Evolutionary conservation across 176 grass and related monocot genomes (phyloP), one percentile per base, ranked within the genome.

Genomic region (Cenchrus americanus): DNA sequence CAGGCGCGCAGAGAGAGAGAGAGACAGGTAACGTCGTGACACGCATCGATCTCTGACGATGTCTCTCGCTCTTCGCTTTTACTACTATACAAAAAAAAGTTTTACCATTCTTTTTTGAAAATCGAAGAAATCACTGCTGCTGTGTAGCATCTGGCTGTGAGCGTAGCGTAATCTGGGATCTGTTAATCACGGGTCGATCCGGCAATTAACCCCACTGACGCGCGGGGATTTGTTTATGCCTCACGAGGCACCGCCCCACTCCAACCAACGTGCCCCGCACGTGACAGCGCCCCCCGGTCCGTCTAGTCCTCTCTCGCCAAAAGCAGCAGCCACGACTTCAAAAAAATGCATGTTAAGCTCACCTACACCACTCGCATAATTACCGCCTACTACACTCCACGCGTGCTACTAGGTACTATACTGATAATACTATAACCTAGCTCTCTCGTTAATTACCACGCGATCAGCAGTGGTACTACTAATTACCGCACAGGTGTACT

Each of bases 211-310:
- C 75, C 80, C 84, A 90, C 84, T 86, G 84, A 90, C 75, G 67
- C 60, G 32, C 60, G 0, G 79, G 2, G 84, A 46, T 86, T 84
- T 87, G 88, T 90, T 90, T 90, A 90, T 69, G 84, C 84, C 22
- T 51, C 82, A 87, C 88, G 88, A 90, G 88, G 88, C 84, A 90
- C 88, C 88, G 84, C 88, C 88, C 88, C 84, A 86, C 75, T 19
- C 21, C 74, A 71, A 14, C 42, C 68, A 82, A 90, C 88, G 79
- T 90, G 88, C 15, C 69, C 69, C 73, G 74, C 84, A 90, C 79
- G 84, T 90, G 88, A 86, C 66, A 73, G 62, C 77, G 42, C 83
- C 18, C 22, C 74, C 74, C 55, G 17, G 81, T 49, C 67, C 86
- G 62, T 37, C 34, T 63, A 19, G 75, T 61, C 58, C 21, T 71